Evolutionary conservation across 2,329 filamentous ascomycete species (phyloP), one percentile per base, ranked within the genome.

Genomic region (Pseudocercospora pini-densiflorae): DNA sequence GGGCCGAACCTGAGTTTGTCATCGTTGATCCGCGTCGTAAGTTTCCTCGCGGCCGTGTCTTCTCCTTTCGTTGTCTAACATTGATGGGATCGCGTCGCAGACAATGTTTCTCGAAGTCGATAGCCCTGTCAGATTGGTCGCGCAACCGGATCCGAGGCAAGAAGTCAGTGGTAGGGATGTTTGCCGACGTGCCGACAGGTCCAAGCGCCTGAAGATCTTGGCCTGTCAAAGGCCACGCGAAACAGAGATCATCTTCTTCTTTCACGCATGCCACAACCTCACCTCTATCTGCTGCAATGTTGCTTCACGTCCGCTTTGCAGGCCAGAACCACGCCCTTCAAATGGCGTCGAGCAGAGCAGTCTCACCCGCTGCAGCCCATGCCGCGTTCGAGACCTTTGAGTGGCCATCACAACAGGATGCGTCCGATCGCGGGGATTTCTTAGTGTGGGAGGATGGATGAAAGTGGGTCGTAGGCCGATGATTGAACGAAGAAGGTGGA

Each of bases 391-490:
- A 21, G 31, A 45, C 43, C 59, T 49, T 53, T 61, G 36, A 24
- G 27, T 47, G 49, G 33, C 19, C 29, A 36, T 36, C 60, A 43
- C 23, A 45, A 27, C 31, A 40, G 31, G 2, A 43, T 55, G 47
- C 60, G 31, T 14, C 55, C 63, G 63, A 65, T 58, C 33, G 63
- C 63, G 63, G 63, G 49, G 14, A 43, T 43, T 40, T 55, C 23
- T 53, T 62, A 55, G 51, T 55, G 51, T 55, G 51, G 27, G 51
- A 55, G 51, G 51, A 55, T 55, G 61, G 61, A 57, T 45, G 49
- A 40, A 65, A 62, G 63, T 65, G 63, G 63, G 59, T 65, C 59
- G 40, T 27, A 40, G 36, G 23, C 31, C 27, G 29, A 53, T 54
- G 45, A 60, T 53, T 59, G 62, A 64, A 59, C 62, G 57, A 64